A percentile compares a stretch with the other conserved stretches of the same genome.
Evolutionary conservation across 1,139 yeast species (phyloP).

Genomic region (Magnusiomyces suaveolens): DNA sequence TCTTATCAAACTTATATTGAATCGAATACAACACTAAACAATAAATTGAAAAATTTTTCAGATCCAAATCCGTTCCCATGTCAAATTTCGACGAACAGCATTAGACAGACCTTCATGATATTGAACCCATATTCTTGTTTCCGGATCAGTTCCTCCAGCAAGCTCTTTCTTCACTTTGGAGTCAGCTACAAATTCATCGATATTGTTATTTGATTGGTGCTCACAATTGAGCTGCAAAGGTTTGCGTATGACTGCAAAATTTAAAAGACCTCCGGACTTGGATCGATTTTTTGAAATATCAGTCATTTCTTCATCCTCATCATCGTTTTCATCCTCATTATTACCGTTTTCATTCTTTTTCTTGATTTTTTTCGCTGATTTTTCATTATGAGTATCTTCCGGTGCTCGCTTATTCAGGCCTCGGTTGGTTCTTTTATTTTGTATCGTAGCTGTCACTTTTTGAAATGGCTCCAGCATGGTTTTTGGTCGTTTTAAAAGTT

Average conservation of each 20-base stretch:
- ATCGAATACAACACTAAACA: neutral
- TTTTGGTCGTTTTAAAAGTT: constrained; percentile 11
- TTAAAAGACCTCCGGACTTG: neutral
- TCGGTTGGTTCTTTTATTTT: neutral
- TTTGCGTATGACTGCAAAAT: neutral
- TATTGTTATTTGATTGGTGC: neutral
- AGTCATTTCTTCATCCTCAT: neutral
- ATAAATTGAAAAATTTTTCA: too few relatives aligned
- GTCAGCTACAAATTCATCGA: constrained; percentile 15
- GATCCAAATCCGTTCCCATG: constrained; percentile 66
- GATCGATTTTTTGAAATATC: neutral
- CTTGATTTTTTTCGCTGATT: neutral
- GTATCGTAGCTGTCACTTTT: neutral
- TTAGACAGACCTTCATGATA: constrained; percentile 90
- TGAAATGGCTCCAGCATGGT: constrained; percentile 1
- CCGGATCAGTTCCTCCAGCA: neutral
- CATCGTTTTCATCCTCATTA: neutral
- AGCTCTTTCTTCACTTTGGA: constrained; percentile 18
- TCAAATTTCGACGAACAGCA: constrained; percentile 79
- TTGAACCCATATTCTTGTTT: constrained; percentile 64
- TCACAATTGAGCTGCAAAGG: too few relatives aligned
- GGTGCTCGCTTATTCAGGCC: neutral
- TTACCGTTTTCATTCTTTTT: neutral
- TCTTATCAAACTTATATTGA: neutral
- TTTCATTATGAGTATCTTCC: neutral